A percentile compares a stretch with the other conserved stretches of the same genome.
phyloP scores from a whole-genome alignment of 2,329 filamentous ascomycete genomes.

The Arthrobotrys iridis region DNA sequence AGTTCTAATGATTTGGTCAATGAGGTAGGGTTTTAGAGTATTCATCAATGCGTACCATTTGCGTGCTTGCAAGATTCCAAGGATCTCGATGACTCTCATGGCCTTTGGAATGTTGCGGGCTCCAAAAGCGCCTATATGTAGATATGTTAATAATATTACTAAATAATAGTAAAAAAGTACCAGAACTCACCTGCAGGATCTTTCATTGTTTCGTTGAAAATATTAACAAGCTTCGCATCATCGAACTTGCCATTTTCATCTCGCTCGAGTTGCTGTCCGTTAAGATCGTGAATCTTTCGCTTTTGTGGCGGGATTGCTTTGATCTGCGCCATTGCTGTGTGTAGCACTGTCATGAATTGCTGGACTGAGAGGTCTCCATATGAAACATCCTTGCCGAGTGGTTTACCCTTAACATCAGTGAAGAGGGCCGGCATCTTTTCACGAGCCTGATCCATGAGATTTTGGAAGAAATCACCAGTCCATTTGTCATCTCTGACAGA shows the following conservation, averaged over 20 bases:
- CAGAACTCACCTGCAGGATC: constrained; percentile 70
- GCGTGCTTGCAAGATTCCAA: constrained; percentile 71
- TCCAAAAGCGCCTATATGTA: constrained; percentile 66
- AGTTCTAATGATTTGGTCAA: neutral
- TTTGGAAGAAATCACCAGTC: constrained; percentile 76
- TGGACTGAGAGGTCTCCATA: neutral
- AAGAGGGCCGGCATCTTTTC: constrained; percentile 2
- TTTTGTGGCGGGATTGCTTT: constrained; percentile 64
- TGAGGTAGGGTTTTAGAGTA: neutral
- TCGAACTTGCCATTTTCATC: constrained; percentile 71
- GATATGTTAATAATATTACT: constrained; percentile 45
- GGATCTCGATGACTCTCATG: constrained; percentile 70
- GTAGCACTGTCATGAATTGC: constrained; percentile 2
- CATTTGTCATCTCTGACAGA: constrained; percentile 76
- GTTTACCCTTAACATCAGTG: constrained; percentile 13
- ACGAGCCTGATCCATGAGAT: neutral
- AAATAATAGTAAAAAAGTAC: constrained; percentile 40
- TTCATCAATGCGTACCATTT: constrained; percentile 64
- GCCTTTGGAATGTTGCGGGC: constrained; percentile 69
- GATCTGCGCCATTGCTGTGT: constrained; percentile 4
- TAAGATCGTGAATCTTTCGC: constrained; percentile 73
- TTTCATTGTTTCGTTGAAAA: constrained; percentile 74
- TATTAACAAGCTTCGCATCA: constrained; percentile 79
- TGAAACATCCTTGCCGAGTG: constrained; percentile 1
- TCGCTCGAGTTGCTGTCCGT: constrained; percentile 62